A percentile compares a stretch with the other conserved stretches of the same genome.
Evolutionary conservation across 2,329 filamentous ascomycete genomes (phyloP).

Genomic region (Blastomyces percursus): DNA sequence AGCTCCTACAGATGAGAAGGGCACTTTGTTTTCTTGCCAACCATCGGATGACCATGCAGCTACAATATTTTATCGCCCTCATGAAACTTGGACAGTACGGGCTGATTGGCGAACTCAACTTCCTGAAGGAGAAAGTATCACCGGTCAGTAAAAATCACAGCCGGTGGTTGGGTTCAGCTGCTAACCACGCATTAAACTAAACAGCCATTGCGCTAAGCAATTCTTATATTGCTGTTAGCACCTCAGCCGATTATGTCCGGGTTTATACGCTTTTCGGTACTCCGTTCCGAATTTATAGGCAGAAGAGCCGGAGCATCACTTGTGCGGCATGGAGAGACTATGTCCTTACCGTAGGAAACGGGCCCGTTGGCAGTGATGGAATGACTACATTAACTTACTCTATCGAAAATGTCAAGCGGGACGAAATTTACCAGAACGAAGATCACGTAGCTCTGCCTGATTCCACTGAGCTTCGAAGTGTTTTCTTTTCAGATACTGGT

Average conservation of each 20-base stretch:
- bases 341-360: slow-evolving; percentile 91
- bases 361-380: slow-evolving; percentile 68
- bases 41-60: slow-evolving; percentile 58
- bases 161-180: not conserved
- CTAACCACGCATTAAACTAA: slow-evolving; percentile 7
- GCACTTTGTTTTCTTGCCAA: slow-evolving; percentile 73
- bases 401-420: slow-evolving; percentile 86
- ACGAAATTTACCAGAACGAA: slow-evolving; percentile 89
- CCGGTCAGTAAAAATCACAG: slow-evolving; percentile 28
- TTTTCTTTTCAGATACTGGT: slow-evolving; percentile 89
- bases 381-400: slow-evolving; percentile 72
- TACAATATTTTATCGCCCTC: slow-evolving; percentile 88
- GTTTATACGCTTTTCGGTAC: slow-evolving; percentile 90
- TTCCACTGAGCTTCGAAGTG: slow-evolving; percentile 60
- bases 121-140: slow-evolving; percentile 76
- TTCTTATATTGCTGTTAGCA: slow-evolving; percentile 82
- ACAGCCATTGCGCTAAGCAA: slow-evolving; percentile 77
- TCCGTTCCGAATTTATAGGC: slow-evolving; percentile 76
- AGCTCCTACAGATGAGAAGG: slow-evolving; percentile 51
- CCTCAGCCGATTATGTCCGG: slow-evolving; percentile 75
- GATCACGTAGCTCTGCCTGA: slow-evolving; percentile 78
- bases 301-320: slow-evolving; percentile 86
- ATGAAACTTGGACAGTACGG: slow-evolving; percentile 90
- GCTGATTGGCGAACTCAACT: slow-evolving; percentile 82
- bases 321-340: slow-evolving; percentile 94